Percentiles rank a stretch among this genome's conserved stretches.
Conservation (phyloP, 2,329 filamentous ascomycete genomes). For the Aspergillus alliaceus region DNA sequence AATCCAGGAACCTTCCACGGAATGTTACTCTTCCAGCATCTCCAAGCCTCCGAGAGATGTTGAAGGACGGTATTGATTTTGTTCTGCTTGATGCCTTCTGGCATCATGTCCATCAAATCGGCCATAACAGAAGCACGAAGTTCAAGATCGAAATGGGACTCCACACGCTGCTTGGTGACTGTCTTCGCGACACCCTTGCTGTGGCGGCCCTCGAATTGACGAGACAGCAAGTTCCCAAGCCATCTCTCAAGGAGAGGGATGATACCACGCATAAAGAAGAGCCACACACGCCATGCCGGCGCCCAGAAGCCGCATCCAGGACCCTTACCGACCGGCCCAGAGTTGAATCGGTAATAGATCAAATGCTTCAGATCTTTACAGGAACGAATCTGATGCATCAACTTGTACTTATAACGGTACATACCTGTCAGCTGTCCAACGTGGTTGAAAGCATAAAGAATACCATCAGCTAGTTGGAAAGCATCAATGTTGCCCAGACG, state of each 20-base stretch:
- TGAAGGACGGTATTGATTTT: constrained; percentile 98
- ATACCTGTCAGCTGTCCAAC: constrained; percentile 97
- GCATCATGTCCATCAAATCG: constrained; percentile 99
- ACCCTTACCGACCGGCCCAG: constrained; percentile 92
- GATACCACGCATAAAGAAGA: constrained; percentile 99
- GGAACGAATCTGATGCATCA: constrained; percentile 99
- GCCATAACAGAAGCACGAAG: constrained; percentile 98
- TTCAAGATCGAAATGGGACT: constrained; percentile 97
- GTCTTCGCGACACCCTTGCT: constrained; percentile 99
- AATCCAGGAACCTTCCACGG: constrained; percentile 98
- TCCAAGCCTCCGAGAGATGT: constrained; percentile 96
- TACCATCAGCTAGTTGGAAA: constrained; percentile 96
- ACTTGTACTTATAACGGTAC: constrained; percentile 99
- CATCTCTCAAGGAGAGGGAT: constrained; percentile 95
- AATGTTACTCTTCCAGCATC: constrained; percentile 99
- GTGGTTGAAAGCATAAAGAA: constrained; percentile 99
- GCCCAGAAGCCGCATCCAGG: constrained; percentile 99
- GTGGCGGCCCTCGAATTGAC: constrained; percentile 96
- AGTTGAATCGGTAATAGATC: constrained; percentile 99
- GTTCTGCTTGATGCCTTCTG: constrained; percentile 98
- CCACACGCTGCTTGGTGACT: constrained; percentile 97
- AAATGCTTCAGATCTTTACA: constrained; percentile 99
- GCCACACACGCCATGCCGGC: constrained; percentile 96
- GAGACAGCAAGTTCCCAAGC: constrained; percentile 93
- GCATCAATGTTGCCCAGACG: constrained; percentile 96